Percentiles rank a stretch among this genome's conserved stretches.
These are phyloP conservation scores for Yamadazyma insecticola DNA, from an alignment of 805 yeast species.

Conservation along the genomic window DNA sequence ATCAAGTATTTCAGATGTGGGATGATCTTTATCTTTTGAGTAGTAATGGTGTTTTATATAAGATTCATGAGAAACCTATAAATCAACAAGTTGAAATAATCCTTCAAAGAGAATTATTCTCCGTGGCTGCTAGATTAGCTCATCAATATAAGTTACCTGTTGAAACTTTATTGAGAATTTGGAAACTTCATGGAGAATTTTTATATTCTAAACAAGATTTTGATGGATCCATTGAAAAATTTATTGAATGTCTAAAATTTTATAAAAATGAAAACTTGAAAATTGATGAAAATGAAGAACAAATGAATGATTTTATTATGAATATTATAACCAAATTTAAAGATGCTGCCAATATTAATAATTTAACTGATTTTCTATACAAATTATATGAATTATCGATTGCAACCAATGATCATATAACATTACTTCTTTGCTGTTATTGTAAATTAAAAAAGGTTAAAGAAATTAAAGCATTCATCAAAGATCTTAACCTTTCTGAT, in stretches of 20 bases:
- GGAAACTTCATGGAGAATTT: constrained; percentile 60
- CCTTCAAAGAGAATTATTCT: constrained; percentile 63
- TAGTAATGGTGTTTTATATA: constrained; percentile 70
- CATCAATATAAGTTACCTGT: constrained; percentile 24
- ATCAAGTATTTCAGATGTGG: constrained; percentile 55
- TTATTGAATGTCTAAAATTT: constrained; percentile 42
- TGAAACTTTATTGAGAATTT: constrained; percentile 24
- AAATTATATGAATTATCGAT: constrained; percentile 49
- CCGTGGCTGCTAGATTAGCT: constrained; percentile 71
- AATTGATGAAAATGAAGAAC: constrained; percentile 16
- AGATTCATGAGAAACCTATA: constrained; percentile 60
- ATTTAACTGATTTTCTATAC: constrained; percentile 60
- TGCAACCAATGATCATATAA: constrained; percentile 77
- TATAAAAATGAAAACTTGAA: constrained; percentile 10
- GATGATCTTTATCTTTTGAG: constrained; percentile 58
- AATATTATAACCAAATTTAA: constrained; percentile 75
- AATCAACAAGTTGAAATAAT: constrained; percentile 67
- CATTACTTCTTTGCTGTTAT: constrained; percentile 70
- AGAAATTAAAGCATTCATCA: constrained; percentile 55
- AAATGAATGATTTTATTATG: constrained; percentile 46
- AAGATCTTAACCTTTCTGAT: constrained; percentile 25
- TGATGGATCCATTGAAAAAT: constrained; percentile 71
- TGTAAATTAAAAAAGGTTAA: constrained; percentile 66
- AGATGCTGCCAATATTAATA: constrained; percentile 67
- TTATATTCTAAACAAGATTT: constrained; percentile 62